Evolutionary conservation across 495 filamentous ascomycete species (phyloP).

Genomic region (Cercophora samala): DNA sequence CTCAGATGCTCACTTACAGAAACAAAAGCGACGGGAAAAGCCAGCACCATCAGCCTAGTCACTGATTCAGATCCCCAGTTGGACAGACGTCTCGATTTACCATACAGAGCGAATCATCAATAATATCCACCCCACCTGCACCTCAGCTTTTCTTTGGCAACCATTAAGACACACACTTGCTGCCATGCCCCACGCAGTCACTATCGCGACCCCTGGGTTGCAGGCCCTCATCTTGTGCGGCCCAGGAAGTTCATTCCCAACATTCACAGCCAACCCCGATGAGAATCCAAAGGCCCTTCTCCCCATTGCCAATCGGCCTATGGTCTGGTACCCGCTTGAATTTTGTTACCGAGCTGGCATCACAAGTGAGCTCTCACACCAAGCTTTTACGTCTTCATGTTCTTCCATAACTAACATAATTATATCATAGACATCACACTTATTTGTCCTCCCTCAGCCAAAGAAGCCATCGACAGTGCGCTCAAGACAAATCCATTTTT

Average conservation of each 20-base stretch:
- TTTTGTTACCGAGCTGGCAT: slow-evolving; percentile 86
- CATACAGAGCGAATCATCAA: not conserved
- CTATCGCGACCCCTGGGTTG: slow-evolving; percentile 49
- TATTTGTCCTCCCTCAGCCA: slow-evolving; percentile 72
- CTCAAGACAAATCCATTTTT: slow-evolving; percentile 83
- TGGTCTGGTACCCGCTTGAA: slow-evolving; percentile 93
- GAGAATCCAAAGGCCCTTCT: slow-evolving; percentile 88
- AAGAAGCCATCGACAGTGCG: slow-evolving; percentile 67
- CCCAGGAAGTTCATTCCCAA: slow-evolving; percentile 83
- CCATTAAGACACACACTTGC: not conserved
- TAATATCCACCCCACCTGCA: too few relatives aligned
- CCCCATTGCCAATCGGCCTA: slow-evolving; percentile 89
- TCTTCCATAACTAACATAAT: slow-evolving; percentile 11
- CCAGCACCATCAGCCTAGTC: not conserved
- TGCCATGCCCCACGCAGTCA: slow-evolving; percentile 25
- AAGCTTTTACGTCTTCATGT: not conserved
- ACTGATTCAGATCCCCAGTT: not conserved
- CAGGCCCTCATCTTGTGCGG: slow-evolving; percentile 93
- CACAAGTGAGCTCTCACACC: slow-evolving; percentile 53
- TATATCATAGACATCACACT: slow-evolving; percentile 68
- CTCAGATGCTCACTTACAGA: not conserved
- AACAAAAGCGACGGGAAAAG: not conserved
- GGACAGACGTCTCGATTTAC: not conserved
- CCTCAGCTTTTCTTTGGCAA: not conserved
- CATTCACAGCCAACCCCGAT: slow-evolving; percentile 85